phyloP scores from a whole-genome alignment of 208 protist species.

The Leishmania lainsoni region DNA sequence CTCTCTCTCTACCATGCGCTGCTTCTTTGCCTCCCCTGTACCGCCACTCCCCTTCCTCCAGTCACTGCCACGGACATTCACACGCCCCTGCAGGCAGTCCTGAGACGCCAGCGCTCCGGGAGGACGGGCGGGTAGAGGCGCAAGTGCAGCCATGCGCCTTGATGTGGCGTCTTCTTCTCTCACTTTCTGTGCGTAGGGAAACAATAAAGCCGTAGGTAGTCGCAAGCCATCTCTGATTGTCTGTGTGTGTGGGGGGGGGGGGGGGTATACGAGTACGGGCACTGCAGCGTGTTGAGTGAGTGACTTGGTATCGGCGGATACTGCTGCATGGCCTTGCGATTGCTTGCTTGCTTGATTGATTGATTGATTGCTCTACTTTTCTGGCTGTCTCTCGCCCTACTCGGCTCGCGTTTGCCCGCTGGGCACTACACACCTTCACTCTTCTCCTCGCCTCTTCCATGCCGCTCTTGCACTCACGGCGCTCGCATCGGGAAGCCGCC shows the following conservation, averaged over 20 bases:
- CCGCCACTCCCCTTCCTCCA: not conserved
- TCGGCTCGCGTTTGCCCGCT: no score
- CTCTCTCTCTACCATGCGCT: not conserved
- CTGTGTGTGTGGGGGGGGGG: not conserved
- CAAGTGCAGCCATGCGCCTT: no score
- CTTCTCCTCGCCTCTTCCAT: not conserved
- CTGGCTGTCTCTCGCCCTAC: no score
- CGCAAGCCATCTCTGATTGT: no score
- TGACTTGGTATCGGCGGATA: not conserved
- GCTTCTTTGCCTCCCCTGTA: not conserved
- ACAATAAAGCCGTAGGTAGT: no score
- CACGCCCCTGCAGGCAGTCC: not conserved
- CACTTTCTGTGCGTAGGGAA: no score
- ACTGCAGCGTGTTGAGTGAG: not conserved
- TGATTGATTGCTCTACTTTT: not conserved
- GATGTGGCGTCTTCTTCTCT: no score
- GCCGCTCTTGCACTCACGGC: not conserved
- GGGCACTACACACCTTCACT: not conserved
- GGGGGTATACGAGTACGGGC: not conserved
- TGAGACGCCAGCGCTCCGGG: not conserved
- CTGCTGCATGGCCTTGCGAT: not conserved
- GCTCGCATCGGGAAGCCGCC: not conserved
- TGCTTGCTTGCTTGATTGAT: not conserved
- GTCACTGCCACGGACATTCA: not conserved
- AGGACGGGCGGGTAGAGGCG: no score